Conservation (phyloP, 2,329 filamentous ascomycete species). For the Ustilaginoidea virens region DNA sequence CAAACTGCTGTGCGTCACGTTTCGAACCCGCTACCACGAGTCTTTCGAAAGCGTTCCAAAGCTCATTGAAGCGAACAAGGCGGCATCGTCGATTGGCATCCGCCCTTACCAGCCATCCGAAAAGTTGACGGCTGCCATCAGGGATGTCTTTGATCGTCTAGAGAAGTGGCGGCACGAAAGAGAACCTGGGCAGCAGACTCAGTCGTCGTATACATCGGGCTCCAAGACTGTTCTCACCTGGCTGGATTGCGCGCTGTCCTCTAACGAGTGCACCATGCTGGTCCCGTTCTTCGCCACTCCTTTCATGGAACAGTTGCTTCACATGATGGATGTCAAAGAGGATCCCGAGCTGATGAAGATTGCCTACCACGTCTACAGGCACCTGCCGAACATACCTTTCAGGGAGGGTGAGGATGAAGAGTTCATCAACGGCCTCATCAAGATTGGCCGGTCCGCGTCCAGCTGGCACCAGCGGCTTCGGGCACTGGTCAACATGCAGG, state of each 20-base stretch:
- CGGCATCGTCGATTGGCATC: slow-evolving; percentile 66
- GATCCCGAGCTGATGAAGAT: slow-evolving; percentile 89
- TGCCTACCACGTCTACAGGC: slow-evolving; percentile 92
- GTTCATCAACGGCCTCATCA: slow-evolving; percentile 75
- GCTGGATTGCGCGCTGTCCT: slow-evolving; percentile 83
- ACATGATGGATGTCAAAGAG: slow-evolving; percentile 99
- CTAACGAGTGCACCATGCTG: slow-evolving; percentile 82
- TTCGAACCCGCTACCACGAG: slow-evolving; percentile 85
- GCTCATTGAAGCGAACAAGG: slow-evolving; percentile 65
- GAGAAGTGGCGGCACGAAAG: slow-evolving; percentile 81
- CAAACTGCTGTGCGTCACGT: slow-evolving; percentile 72
- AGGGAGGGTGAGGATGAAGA: slow-evolving; percentile 68
- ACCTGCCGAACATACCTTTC: slow-evolving; percentile 90
- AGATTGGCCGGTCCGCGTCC: slow-evolving; percentile 66
- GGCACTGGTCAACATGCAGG: slow-evolving; percentile 95
- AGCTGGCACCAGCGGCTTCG: slow-evolving; percentile 95
- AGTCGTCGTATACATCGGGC: slow-evolving; percentile 85
- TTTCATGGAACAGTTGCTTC: slow-evolving; percentile 83
- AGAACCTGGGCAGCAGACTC: slow-evolving; percentile 76
- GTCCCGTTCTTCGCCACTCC: slow-evolving; percentile 79
- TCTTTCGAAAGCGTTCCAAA: slow-evolving; percentile 68
- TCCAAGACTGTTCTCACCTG: slow-evolving; percentile 92
- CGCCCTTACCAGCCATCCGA: slow-evolving; percentile 67
- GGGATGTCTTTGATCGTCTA: slow-evolving; percentile 60
- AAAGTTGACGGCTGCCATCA: slow-evolving; percentile 59